phyloP scores from a whole-genome alignment of 148 eudicot species.

The Chenopodium album region DNA sequence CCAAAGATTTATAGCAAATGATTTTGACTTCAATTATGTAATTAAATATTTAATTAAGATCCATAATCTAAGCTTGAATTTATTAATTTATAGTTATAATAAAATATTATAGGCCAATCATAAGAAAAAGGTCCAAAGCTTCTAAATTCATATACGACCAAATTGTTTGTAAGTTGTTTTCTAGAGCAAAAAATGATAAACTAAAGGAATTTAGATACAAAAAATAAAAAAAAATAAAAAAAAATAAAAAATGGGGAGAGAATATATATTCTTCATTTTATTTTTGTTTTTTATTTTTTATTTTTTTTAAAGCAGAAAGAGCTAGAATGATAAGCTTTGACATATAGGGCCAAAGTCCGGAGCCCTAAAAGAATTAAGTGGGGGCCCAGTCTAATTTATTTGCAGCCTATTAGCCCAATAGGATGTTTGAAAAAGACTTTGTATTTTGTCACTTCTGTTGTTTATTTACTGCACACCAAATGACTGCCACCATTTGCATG shows the following conservation, averaged over 20 bases:
- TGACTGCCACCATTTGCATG: background rate
- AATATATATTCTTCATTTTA: too few relatives aligned
- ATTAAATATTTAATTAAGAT: background rate
- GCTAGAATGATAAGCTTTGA: background rate
- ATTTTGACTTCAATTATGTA: background rate
- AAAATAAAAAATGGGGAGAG: too few relatives aligned
- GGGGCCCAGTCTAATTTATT: constrained; percentile 13
- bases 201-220: too few relatives aligned
- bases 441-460: background rate
- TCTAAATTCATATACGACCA: background rate
- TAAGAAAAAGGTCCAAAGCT: background rate
- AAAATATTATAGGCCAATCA: background rate
- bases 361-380: background rate
- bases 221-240: too few relatives aligned
- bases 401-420: constrained; percentile 4
- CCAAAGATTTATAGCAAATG: background rate
- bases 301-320: too few relatives aligned
- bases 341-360: constrained; percentile 12
- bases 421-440: background rate
- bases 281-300: too few relatives aligned
- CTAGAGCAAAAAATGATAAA: background rate
- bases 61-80: constrained; percentile 7
- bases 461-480: background rate
- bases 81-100: background rate
- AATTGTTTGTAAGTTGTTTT: background rate